Evolutionary conservation across 306 rosid genomes (phyloP), one percentile per base, ranked within the genome.

Genomic region (Sophora flavescens): DNA sequence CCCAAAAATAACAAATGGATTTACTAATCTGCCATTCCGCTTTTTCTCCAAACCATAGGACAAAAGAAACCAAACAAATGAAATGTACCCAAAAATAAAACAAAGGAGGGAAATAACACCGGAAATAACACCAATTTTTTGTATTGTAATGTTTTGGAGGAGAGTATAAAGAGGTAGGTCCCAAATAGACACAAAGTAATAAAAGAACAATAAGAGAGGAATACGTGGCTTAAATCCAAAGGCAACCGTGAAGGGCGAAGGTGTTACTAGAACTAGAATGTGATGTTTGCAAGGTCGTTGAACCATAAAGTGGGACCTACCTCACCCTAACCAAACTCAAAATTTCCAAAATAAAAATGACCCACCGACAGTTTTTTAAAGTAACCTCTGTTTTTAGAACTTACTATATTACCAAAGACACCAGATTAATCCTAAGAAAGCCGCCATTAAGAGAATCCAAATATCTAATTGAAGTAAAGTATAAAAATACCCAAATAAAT

Each of bases 351-450:
- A 59, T 57, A 12, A 65, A 76, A 57, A 48, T 56, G n/a, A 70
- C 16, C 64, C 95, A 85, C 97, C 97, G 93, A 89, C 95, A 89
- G 86, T 79, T 77, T 78, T 54, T 4, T 13, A 56, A 41, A 53
- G 47, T 44, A 47, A 64, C 4, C 11, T 63, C 52, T 67, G 70
- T 63, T 78, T 74, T 75, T 36, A 71, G 61, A 51, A 74, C 53
- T 50, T 2, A 3, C 50, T 26, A 30, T 52, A 26, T 32, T 5
- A 56, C 58, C 18, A 17, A 28, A 54, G 45, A 41, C 16, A 85
- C 52, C 5, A 68, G 71, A 77, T 36, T 76, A 52, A 57, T 58
- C 18, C 47, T 15, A 58, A 39, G 36, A 45, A 61, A 52, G 74
- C 76, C 76, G 77, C 47, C 73, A 78, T 62, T 72, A 57, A 47